Conservation (phyloP, 306 rosid genomes). For the Prunus persica region Prunus_persica_NCBIv2 NC_034016.1:22431501-22432000, state of each 20-base stretch:
- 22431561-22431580: not conserved
- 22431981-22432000: not conserved
- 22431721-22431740: slow-evolving; percentile 5
- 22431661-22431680: slow-evolving; percentile 99
- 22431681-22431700: slow-evolving; percentile 80
- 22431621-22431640: slow-evolving; percentile 89
- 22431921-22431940: not conserved
- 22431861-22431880: not conserved
- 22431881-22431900: not conserved
- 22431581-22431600: slow-evolving; percentile 31
- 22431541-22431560: not conserved
- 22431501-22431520: not conserved
- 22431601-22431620: slow-evolving; percentile 97
- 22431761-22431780: not conserved
- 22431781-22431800: not conserved
- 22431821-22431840: not conserved
- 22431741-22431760: not conserved
- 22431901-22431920: not conserved
- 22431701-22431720: slow-evolving; percentile 1
- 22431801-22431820: not conserved
- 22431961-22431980: not conserved
- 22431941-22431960: not conserved
- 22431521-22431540: not conserved
- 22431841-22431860: not conserved
- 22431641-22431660: slow-evolving; percentile 90